These are phyloP conservation scores for Inonotus hispidus DNA, from an alignment of 1,284 basidiomycete species.

Conservation along the genomic window DNA sequence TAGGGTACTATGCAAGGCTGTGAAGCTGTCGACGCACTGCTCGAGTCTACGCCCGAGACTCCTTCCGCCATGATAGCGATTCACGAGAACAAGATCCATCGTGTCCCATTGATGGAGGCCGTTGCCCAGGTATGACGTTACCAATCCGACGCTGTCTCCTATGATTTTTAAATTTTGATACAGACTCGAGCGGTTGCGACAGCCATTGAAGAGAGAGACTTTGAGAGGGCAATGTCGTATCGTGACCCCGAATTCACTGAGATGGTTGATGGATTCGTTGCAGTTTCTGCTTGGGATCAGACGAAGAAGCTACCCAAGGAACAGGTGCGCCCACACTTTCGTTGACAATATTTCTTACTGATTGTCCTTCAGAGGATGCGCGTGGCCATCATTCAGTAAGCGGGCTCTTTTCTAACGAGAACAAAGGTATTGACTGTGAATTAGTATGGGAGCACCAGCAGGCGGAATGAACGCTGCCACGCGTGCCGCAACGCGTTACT, in stretches of 20 bases:
- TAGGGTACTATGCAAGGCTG: slow-evolving; percentile 93
- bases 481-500: slow-evolving; percentile 90
- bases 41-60: slow-evolving; percentile 85
- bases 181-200: slow-evolving; percentile 84
- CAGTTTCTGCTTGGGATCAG: slow-evolving; percentile 61
- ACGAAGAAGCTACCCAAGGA: slow-evolving; percentile 57
- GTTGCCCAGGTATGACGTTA: slow-evolving; percentile 65
- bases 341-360: background rate
- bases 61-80: slow-evolving; percentile 98
- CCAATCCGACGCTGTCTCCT: background rate
- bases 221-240: slow-evolving; percentile 80
- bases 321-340: slow-evolving; percentile 40
- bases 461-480: slow-evolving; percentile 99
- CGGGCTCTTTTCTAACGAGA: background rate
- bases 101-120: slow-evolving; percentile 89
- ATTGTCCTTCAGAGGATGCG: slow-evolving; percentile 15
- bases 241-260: slow-evolving; percentile 93
- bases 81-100: slow-evolving; percentile 91
- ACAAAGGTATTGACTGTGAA: slow-evolving; percentile 16
- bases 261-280: slow-evolving; percentile 78
- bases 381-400: slow-evolving; percentile 14
- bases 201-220: slow-evolving; percentile 83
- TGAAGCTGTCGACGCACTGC: slow-evolving; percentile 86
- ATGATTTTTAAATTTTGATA: background rate
- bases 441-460: slow-evolving; percentile 90